A percentile compares a stretch with the other conserved stretches of the same genome.
Evolutionary conservation across 805 yeast genomes (phyloP).

Genomic region (Lipomyces orientalis): DNA sequence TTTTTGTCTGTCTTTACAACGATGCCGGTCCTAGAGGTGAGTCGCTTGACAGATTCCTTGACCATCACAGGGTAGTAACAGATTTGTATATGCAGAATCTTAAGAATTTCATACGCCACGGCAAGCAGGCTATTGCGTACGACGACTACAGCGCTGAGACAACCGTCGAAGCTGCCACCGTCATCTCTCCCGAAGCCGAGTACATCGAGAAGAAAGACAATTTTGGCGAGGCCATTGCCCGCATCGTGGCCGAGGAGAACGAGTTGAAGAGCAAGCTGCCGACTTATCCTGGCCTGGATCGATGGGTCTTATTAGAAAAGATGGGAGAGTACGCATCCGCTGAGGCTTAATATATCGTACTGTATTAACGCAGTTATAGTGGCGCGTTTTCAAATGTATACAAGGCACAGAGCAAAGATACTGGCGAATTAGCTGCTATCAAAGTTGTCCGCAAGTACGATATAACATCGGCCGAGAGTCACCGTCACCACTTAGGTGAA

Average conservation of each 20-base stretch:
- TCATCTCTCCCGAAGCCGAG: conserved; percentile 11
- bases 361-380: conserved; percentile 20
- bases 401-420: conserved; percentile 61
- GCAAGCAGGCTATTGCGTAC: conserved; percentile 57
- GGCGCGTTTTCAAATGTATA: conserved; percentile 92
- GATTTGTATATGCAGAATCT: conserved; percentile 49
- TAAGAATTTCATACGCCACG: conserved; percentile 67
- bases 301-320: conserved; percentile 47
- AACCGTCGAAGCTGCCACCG: conserved; percentile 8
- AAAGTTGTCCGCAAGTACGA: conserved; percentile 71
- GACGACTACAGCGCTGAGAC: conserved; percentile 13
- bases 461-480: conserved; percentile 20
- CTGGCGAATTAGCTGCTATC: conserved; percentile 65
- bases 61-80: neutral
- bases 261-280: conserved; percentile 45
- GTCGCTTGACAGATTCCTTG: neutral
- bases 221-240: conserved; percentile 48
- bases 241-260: conserved; percentile 50
- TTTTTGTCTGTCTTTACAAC: neutral
- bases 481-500: conserved; percentile 31
- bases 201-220: conserved; percentile 40
- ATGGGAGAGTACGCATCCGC: conserved; percentile 49
- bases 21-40: conserved; percentile 31
- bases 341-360: neutral
- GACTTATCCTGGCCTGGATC: conserved; percentile 49